Evolutionary conservation across 2,329 filamentous ascomycete genomes (phyloP), one percentile per base, ranked within the genome.

Genomic region (Cercospora sesami): DNA sequence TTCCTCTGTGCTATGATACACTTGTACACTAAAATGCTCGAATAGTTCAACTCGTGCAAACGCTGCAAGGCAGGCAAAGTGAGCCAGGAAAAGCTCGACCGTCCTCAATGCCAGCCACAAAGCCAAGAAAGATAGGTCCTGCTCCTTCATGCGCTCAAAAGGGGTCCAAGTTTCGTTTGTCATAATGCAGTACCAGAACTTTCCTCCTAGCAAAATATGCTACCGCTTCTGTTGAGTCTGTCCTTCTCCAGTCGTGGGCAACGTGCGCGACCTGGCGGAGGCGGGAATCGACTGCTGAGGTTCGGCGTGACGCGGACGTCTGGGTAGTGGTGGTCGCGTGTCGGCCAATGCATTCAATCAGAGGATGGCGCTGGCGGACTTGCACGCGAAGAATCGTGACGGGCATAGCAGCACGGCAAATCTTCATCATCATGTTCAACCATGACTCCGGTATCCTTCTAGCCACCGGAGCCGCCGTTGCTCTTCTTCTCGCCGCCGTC

Each of bases 1-100:
- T 63, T 63, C 48, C 48, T 63, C 61, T 64, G 62, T 39, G 48
- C 33, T 58, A 64, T 58, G 62, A 64, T 64, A 64, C 48, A 58
- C 62, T 64, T 64, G 48, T 58, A 64, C 48, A 64, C 39, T 30
- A 64, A 28, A 42, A 64, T 42, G 48, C 62, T 64, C 26, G 21
- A 18, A 57, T 58, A 58, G 30, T n/a, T 31, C 45, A 5, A 12
- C 14, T 58, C 53, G 53, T n/a, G 28, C 26, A 58, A 58, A 36
- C 59, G 59, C 59, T 48, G 42, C 59, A 61, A 45, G 2, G 7
- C n/a, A 26, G 18, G 31, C 18, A 21, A 16, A 14, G 14, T 16
- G 6, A 14, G 3, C 21, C n/a, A 12, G 18, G 39, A 48, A 14
- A 21, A 58, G 53, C 53, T 8, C 53, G 14, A 31, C 16, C 48